These are phyloP conservation scores for Acer saccharum DNA, from an alignment of 345 rosid genomes.

Conservation along the genomic window DNA sequence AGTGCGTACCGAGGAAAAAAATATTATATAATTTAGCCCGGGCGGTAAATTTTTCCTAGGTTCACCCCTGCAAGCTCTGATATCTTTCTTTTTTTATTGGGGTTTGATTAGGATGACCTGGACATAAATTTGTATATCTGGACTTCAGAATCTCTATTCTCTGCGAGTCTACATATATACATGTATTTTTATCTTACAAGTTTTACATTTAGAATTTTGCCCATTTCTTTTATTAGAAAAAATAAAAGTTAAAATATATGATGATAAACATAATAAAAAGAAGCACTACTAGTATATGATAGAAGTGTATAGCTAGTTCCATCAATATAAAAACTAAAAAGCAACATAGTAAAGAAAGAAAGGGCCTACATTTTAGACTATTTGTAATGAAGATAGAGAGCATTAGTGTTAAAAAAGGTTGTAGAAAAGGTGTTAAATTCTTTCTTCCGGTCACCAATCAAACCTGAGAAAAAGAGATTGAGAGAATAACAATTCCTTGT, in stretches of 20 bases:
- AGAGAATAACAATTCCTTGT: background rate
- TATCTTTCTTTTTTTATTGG: too few relatives aligned
- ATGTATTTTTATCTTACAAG: background rate
- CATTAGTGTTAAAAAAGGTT: conserved; percentile 22
- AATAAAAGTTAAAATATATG: background rate
- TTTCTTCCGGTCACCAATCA: conserved; percentile 8
- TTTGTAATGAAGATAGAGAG: conserved; percentile 28
- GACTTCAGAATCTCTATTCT: too few relatives aligned
- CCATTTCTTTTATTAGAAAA: background rate
- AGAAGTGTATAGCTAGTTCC: too few relatives aligned
- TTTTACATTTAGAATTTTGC: background rate
- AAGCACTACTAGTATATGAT: too few relatives aligned
- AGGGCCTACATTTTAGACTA: conserved; percentile 24
- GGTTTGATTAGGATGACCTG: too few relatives aligned
- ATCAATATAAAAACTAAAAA: background rate
- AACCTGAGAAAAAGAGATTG: background rate
- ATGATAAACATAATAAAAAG: background rate
- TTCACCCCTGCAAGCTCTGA: too few relatives aligned
- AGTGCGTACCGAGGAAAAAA: too few relatives aligned
- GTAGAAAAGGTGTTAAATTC: conserved; percentile 8
- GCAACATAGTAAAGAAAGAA: background rate
- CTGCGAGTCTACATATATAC: too few relatives aligned
- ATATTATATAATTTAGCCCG: too few relatives aligned
- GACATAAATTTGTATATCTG: too few relatives aligned
- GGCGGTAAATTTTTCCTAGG: too few relatives aligned